phyloP scores from a whole-genome alignment of 169 alveolate species.

The Plasmodium berghei region DNA sequence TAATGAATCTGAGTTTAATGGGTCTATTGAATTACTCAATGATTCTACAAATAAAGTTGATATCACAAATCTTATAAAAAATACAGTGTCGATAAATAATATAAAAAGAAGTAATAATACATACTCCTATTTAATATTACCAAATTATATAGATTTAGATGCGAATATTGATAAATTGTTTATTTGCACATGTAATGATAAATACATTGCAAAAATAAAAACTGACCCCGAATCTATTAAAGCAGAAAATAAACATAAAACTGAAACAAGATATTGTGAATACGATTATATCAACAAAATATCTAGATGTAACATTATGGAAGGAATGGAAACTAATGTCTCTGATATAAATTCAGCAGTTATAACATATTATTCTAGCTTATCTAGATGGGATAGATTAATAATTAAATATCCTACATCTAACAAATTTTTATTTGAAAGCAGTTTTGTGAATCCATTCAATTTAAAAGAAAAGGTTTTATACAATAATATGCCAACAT shows the following conservation, averaged over 20 bases:
- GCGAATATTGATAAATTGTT: not conserved
- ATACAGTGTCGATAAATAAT: conserved; percentile 19
- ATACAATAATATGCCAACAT: conserved; percentile 25
- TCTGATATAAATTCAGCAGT: not conserved
- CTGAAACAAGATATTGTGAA: conserved; percentile 8
- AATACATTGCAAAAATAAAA: conserved; percentile 22
- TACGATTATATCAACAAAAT: conserved; percentile 24
- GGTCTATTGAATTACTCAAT: not conserved
- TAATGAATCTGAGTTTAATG: not conserved
- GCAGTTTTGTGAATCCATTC: conserved; percentile 14
- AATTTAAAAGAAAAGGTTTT: conserved; percentile 59
- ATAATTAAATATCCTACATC: conserved; percentile 49
- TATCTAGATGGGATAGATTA: conserved; percentile 42
- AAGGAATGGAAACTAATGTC: conserved; percentile 2
- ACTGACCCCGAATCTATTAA: conserved; percentile 4
- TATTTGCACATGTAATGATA: conserved; percentile 43
- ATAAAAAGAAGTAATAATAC: conserved; percentile 16
- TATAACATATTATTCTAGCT: not conserved
- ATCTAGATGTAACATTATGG: conserved; percentile 19
- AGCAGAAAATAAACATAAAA: not conserved
- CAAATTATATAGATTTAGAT: conserved; percentile 2
- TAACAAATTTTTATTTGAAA: conserved; percentile 26
- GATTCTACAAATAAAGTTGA: not conserved
- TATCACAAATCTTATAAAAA: conserved; percentile 8
- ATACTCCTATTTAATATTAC: conserved; percentile 45